Base-by-base conservation (phyloP, 2,329 filamentous ascomycete genomes). In the Allantophomopsis cytisporea region DNA sequence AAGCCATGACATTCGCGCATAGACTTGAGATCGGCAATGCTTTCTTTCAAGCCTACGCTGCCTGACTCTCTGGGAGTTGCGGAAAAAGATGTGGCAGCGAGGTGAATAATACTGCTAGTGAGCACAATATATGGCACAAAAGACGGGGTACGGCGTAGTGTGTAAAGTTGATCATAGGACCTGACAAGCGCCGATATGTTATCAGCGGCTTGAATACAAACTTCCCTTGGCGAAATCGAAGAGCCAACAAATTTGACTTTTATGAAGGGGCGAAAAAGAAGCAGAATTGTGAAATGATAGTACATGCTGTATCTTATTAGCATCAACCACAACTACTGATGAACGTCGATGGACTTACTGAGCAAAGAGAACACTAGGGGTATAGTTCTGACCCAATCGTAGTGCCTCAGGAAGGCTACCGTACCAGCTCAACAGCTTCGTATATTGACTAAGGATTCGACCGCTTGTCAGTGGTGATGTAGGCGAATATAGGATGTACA, bases 381-480 rank as follows among this genome's bases (percentile, higher is more conserved):
- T 77, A 40, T 80, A 80, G 47, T 76, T 80, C 46, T 79, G 70
- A 2, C 74, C 73, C 3, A 83, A 55, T 20, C 69, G 64, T 40
- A 85, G 61, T 3, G 72, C 68, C 44, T 74, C 67, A 0, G 80
- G 80, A 42, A 85, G 69, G 28, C 62, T 64, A 44, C 73, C 70
- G 52, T 83, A 83, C 80, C 80, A 85, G 40, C 75, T 69, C 14
- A 80, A 64, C 48, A 82, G 84, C 49, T 76, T 71, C 0, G 69
- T 72, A 47, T 85, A 83, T 23, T 73, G 74, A 38, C 63, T 66
- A 13, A 82, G 61, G 3, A 84, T 60, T 31, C 74, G 73, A 23
- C 69, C 67, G 45, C 74, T 75, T 1, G 73, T 80, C 39, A 83
- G 64, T 5, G 72, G 71, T 43, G 71, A 69, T 13, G 70, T 74